Conservation (phyloP, 2,329 filamentous ascomycete species). For the Tympanopsis confertula region DNA sequence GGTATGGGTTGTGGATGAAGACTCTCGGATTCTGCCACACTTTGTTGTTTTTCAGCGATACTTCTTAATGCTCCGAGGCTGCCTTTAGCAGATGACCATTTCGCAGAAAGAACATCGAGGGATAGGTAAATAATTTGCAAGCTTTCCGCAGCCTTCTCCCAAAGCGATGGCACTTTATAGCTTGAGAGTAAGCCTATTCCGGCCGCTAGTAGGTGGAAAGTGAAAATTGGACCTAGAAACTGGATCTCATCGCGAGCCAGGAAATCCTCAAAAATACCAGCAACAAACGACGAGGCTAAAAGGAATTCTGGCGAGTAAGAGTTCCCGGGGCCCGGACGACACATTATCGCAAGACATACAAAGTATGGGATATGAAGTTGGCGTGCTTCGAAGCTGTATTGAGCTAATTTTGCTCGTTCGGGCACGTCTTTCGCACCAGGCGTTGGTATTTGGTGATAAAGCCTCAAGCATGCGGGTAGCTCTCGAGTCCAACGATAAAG, state of each 20-base stretch:
- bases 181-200: constrained; percentile 23
- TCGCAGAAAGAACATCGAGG: too few species aligned
- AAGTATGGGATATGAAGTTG: constrained; percentile 25
- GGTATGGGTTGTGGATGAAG: too few species aligned
- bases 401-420: constrained; percentile 2
- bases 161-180: constrained; percentile 9
- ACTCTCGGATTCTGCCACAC: too few species aligned
- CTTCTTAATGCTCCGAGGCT: too few species aligned
- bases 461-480: constrained; percentile 13
- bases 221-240: constrained; percentile 27
- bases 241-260: constrained; percentile 27
- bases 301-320: constrained; percentile 21
- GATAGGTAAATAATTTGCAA: too few species aligned
- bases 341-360: constrained; percentile 23
- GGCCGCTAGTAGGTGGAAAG: constrained; percentile 25
- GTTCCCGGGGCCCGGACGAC: constrained; percentile 15
- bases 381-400: constrained; percentile 22
- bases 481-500: constrained; percentile 22
- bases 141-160: background rate
- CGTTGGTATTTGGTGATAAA: constrained; percentile 8
- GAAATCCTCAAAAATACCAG: constrained; percentile 29
- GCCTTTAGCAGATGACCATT: too few species aligned
- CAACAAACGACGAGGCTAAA: constrained; percentile 26
- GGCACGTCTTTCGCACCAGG: background rate
- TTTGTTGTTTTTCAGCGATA: too few species aligned